Conservation (phyloP, 768 basidiomycete genomes). For the Mycena filopes region DNA sequence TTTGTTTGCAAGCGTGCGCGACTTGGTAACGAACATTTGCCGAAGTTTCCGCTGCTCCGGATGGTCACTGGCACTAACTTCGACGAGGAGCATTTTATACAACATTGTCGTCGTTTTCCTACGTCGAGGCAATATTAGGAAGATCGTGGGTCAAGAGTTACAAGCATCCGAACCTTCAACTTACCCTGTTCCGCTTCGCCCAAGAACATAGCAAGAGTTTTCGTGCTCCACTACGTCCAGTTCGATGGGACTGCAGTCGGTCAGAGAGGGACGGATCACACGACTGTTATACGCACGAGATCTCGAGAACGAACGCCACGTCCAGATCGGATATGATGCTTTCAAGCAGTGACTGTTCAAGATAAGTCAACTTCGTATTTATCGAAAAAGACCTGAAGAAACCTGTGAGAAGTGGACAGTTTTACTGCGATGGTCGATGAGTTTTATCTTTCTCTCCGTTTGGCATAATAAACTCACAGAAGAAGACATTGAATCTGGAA, state of each 20-base stretch:
- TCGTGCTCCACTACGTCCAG: neutral
- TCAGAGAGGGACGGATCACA: neutral
- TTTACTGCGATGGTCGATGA: neutral
- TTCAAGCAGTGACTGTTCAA: neutral
- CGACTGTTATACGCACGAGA: neutral
- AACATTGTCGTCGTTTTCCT: slow-evolving; percentile 67
- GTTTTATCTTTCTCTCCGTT: no score
- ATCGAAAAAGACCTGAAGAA: no score
- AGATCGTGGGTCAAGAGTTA: slow-evolving; percentile 1
- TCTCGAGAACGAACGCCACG: neutral
- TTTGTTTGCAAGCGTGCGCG: slow-evolving; percentile 68
- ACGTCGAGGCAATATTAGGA: neutral
- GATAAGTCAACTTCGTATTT: no score
- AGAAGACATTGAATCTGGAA: no score
- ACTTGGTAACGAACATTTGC: slow-evolving; percentile 81
- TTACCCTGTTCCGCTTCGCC: slow-evolving; percentile 62
- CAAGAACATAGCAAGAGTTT: neutral
- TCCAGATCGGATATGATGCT: neutral
- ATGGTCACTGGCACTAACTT: slow-evolving; percentile 62
- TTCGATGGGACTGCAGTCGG: neutral
- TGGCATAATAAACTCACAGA: no score
- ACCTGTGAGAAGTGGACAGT: slow-evolving; percentile 26
- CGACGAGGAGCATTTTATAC: slow-evolving; percentile 78
- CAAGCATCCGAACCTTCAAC: slow-evolving; percentile 15
- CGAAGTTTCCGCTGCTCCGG: slow-evolving; percentile 54